phyloP scores from a whole-genome alignment of 257 asterid genomes.

The Solanum paucissectum region DNA sequence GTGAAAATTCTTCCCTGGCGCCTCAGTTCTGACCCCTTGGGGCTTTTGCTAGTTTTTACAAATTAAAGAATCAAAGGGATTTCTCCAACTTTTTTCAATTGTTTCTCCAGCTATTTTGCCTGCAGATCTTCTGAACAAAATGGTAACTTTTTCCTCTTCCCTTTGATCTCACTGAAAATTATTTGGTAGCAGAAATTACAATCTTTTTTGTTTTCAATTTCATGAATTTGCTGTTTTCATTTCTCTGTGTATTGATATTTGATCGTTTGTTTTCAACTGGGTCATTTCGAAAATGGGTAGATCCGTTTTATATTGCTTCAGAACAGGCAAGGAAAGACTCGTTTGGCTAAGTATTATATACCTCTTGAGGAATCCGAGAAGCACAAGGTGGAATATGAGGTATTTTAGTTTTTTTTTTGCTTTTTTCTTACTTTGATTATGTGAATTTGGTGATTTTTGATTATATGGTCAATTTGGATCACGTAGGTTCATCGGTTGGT shows the following conservation, averaged over 20 bases:
- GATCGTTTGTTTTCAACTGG: not conserved
- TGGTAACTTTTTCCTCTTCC: not conserved
- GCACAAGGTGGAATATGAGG: constrained; percentile 97
- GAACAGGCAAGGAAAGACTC: constrained; percentile 96
- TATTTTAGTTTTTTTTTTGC: constrained; percentile 5
- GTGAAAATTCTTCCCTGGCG: not conserved
- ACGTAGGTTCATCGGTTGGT: constrained; percentile 80
- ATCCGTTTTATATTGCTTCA: constrained; percentile 93
- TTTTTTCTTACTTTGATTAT: not conserved
- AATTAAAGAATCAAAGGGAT: not conserved
- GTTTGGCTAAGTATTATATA: constrained; percentile 88
- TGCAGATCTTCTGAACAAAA: not conserved
- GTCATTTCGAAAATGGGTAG: constrained; percentile 26
- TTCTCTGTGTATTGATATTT: not conserved
- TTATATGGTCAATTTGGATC: not conserved
- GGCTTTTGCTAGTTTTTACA: not conserved
- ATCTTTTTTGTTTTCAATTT: not conserved
- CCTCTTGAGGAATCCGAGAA: constrained; percentile 99
- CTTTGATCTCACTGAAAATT: not conserved
- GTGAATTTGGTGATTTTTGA: not conserved
- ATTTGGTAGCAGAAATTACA: not conserved
- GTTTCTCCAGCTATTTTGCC: not conserved
- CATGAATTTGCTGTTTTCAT: not conserved
- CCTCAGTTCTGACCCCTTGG: not conserved
- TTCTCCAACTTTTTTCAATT: not conserved